These are phyloP conservation scores for Acacia crassicarpa DNA, from an alignment of 306 rosid genomes.

Conservation along the genomic window DNA sequence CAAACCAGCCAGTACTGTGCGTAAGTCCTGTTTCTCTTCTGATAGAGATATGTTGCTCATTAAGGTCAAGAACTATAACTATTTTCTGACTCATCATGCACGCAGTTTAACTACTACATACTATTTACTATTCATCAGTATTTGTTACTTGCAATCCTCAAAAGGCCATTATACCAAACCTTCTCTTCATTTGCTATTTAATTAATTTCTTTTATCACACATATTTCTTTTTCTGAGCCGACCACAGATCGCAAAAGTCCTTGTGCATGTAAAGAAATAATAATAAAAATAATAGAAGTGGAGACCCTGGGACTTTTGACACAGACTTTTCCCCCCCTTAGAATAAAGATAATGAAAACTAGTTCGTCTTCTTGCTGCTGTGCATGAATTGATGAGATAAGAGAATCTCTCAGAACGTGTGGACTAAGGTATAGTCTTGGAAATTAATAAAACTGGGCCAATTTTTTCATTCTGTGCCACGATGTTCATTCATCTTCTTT, in stretches of 20 bases:
- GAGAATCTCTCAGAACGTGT: neutral
- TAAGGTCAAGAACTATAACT: neutral
- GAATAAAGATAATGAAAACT: neutral
- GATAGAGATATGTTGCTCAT: neutral
- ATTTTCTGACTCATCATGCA: neutral
- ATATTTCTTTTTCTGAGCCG: neutral
- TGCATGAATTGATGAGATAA: neutral
- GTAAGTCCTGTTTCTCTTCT: neutral
- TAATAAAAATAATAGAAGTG: neutral
- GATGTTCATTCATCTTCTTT: neutral
- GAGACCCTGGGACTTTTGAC: neutral
- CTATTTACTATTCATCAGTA: neutral
- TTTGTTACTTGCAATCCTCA: slow-evolving; percentile 1
- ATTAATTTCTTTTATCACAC: no score
- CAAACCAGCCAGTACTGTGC: neutral
- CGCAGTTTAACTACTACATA: neutral
- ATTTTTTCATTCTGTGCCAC: neutral
- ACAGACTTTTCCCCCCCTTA: neutral
- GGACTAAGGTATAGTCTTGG: neutral
- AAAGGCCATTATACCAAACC: neutral
- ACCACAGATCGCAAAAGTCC: neutral
- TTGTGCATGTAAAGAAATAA: neutral
- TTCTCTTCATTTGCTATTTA: neutral
- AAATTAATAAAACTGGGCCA: neutral
- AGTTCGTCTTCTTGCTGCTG: neutral